Percentiles rank a stretch among this genome's conserved stretches.
Conservation (phyloP, 2,329 filamentous ascomycete species). For the Phialocephala sp. region DNA sequence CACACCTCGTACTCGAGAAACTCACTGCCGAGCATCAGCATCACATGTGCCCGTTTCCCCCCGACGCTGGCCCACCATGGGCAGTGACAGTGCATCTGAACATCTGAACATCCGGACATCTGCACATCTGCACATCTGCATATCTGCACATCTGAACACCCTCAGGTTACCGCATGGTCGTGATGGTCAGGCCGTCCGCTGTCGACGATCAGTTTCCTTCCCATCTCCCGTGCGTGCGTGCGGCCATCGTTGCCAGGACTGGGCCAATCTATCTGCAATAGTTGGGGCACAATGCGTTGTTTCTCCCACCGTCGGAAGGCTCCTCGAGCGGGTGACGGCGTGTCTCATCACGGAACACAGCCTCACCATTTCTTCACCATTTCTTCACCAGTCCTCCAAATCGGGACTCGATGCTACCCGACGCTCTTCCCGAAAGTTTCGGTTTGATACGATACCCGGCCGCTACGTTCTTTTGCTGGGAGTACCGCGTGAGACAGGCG, state of each 20-base stretch:
- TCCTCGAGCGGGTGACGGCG: background rate
- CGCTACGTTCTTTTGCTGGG: conserved; percentile 1
- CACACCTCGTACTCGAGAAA: background rate
- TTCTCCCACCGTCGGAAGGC: background rate
- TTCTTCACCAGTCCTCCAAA: background rate
- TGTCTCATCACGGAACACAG: conserved; percentile 1
- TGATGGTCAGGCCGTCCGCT: background rate
- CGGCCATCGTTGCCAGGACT: background rate
- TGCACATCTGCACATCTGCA: background rate
- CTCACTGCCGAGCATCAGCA: background rate
- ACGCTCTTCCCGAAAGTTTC: background rate
- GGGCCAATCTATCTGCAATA: background rate
- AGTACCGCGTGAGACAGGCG: conserved; percentile 6
- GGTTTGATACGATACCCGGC: background rate
- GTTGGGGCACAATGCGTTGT: conserved; percentile 7
- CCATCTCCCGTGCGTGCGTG: background rate
- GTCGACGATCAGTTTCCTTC: background rate
- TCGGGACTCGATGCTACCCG: background rate
- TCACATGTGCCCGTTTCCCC: background rate
- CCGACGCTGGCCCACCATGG: background rate
- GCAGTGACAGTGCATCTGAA: background rate
- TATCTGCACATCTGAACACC: background rate
- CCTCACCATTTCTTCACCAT: background rate
- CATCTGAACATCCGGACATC: background rate
- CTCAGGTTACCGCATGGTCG: conserved; percentile 2